Percentiles rank a stretch among this genome's conserved stretches.
Evolutionary conservation across 2,329 filamentous ascomycete species (phyloP).

Genomic region (Aspergillus awamori): DNA sequence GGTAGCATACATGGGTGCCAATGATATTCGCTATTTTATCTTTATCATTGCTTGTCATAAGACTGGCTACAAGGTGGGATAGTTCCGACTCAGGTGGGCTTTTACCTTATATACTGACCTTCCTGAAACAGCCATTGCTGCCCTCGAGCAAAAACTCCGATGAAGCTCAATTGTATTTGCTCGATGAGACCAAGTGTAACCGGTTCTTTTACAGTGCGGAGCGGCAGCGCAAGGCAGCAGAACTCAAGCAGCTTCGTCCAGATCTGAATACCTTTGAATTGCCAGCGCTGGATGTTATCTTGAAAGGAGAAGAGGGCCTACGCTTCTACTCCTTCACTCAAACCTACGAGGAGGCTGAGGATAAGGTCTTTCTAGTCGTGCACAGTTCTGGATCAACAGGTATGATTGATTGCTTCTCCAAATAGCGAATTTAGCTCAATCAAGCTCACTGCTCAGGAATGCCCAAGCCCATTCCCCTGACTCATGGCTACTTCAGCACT

Average conservation of each 20-base stretch:
- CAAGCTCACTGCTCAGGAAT: not conserved
- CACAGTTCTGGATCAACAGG: slow-evolving; percentile 43
- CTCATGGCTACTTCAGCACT: not conserved
- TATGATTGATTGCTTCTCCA: not conserved
- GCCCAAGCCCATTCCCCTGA: not conserved
- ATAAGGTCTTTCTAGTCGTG: slow-evolving; percentile 30
- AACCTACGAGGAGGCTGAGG: slow-evolving; percentile 24
- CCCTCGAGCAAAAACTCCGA: not conserved
- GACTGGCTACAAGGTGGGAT: slow-evolving; percentile 22
- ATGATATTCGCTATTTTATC: slow-evolving; percentile 24
- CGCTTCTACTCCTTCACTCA: slow-evolving; percentile 17
- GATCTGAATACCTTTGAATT: not conserved
- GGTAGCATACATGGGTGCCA: slow-evolving; percentile 24
- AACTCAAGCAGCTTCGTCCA: not conserved
- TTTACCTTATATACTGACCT: not conserved
- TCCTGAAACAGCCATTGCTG: not conserved
- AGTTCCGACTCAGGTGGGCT: not conserved
- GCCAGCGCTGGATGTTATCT: not conserved
- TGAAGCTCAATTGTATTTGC: not conserved
- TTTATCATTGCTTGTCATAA: slow-evolving; percentile 26
- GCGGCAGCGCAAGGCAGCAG: not conserved
- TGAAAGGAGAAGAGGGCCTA: not conserved
- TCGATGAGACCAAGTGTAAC: not conserved
- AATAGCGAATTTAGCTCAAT: not conserved
- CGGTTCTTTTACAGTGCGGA: not conserved